Base-by-base conservation (phyloP, 345 rosid genomes). In the Gossypium bickii region DNA sequence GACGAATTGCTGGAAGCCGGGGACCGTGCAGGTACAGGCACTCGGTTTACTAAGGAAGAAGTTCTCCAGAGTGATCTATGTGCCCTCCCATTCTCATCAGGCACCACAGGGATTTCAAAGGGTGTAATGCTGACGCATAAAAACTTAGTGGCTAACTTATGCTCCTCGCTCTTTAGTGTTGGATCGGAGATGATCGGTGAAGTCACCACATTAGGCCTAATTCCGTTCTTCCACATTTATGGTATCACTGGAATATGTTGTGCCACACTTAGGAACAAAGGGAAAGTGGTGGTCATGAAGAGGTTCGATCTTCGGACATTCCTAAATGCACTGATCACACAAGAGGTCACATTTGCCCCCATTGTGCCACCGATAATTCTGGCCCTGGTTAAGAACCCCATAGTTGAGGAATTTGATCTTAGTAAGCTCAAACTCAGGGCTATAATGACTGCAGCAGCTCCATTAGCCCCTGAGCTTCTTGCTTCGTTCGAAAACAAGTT, bases 1-100 rank as follows among this genome's bases (percentile, higher is more conserved):
- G 83, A 76, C 1, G 88, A 90, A 17, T 83, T 95, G 52, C 88
- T 95, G n/a, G 84, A 80, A 51, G 98, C 99, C 16, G 98, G 92
- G 12, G 97, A 90, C 59, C 78, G 78, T 11, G 85, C 89, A 0
- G 73, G 73, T 9, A 25, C 15, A 79, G 88, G 70, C 75, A 80
- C 17, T 74, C 47, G 25, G 16, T n/a, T 48, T 9, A 15, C 69
- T 2, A 45, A 56, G 25, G 86, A 84, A 56, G 79, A 83, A 45
- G 78, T 91, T 59, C 78, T 82, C 67, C 97, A 87, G 71, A 77
- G 80, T 16, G 97, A 93, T 70, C 85, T 93, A 2, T 95, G 98
- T 63, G 98, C 99, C 29, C 98, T 95, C 52, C 98, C 99, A 41
- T 93, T 95, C 86, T 95, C 99, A 9, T 95, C 98, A 52, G 99